Percentiles rank a stretch among this genome's conserved stretches.
These are phyloP conservation scores for Cercospora sp. DNA, from an alignment of 2,329 filamentous ascomycete species.

Conservation along the genomic window DNA sequence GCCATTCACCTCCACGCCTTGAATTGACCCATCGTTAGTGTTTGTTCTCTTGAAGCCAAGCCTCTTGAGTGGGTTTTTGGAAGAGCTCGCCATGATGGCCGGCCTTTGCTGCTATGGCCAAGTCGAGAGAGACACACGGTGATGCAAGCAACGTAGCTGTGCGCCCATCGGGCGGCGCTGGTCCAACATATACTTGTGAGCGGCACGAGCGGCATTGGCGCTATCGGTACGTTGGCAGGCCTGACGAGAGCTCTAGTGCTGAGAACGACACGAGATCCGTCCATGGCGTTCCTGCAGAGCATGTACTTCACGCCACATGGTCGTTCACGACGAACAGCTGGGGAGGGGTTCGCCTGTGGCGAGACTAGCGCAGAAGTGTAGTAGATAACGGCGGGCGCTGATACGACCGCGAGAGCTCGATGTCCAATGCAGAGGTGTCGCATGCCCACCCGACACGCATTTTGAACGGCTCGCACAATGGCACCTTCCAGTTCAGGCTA, in stretches of 20 bases:
- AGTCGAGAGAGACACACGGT: neutral
- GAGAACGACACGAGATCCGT: neutral
- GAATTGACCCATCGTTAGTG: slow-evolving; percentile 23
- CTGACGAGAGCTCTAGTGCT: neutral
- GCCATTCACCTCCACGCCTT: slow-evolving; percentile 1
- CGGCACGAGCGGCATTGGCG: neutral
- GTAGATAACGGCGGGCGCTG: neutral
- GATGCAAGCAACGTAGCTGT: neutral
- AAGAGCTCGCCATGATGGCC: slow-evolving; percentile 17
- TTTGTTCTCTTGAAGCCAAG: slow-evolving; percentile 32
- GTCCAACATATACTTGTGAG: neutral
- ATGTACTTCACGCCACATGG: neutral
- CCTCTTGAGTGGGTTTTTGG: slow-evolving; percentile 25
- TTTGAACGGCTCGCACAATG: neutral
- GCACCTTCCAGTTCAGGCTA: neutral
- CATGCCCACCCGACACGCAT: neutral
- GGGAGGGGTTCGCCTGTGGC: neutral
- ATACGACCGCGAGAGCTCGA: neutral
- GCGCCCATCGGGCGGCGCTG: neutral
- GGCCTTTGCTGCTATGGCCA: neutral
- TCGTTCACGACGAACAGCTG: neutral
- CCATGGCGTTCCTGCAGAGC: neutral
- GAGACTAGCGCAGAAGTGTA: neutral
- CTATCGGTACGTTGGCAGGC: neutral
- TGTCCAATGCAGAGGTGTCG: neutral